Evolutionary conservation across 768 basidiomycete species (phyloP).

Genomic region (Cyathus striatus): DNA sequence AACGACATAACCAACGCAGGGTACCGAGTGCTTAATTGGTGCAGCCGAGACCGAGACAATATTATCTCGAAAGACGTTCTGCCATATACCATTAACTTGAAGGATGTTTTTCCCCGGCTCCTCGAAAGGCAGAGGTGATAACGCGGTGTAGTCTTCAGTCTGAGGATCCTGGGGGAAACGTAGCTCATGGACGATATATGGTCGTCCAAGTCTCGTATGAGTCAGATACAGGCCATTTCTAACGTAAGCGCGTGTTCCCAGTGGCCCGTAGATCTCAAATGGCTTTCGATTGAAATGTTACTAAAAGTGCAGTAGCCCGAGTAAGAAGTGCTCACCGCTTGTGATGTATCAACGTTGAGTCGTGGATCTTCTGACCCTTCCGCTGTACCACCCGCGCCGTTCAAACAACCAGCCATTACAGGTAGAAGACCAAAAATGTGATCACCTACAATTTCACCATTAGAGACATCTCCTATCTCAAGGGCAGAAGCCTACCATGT

Average conservation of each 20-base stretch:
- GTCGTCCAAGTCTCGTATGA: slow-evolving; percentile 55
- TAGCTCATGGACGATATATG: slow-evolving; percentile 83
- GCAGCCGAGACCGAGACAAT: slow-evolving; percentile 66
- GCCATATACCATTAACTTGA: slow-evolving; percentile 60
- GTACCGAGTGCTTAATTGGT: slow-evolving; percentile 75
- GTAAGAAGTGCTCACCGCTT: slow-evolving; percentile 23
- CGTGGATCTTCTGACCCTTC: slow-evolving; percentile 61
- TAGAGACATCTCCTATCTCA: not conserved
- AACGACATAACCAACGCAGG: slow-evolving; percentile 78
- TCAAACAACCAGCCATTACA: slow-evolving; percentile 61
- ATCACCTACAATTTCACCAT: slow-evolving; percentile 47
- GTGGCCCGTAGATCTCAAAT: slow-evolving; percentile 82
- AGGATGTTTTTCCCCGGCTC: slow-evolving; percentile 58
- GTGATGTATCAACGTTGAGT: slow-evolving; percentile 24
- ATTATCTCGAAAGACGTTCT: slow-evolving; percentile 51
- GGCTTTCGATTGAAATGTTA: slow-evolving; percentile 31
- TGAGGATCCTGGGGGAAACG: slow-evolving; percentile 57
- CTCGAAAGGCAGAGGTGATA: slow-evolving; percentile 51
- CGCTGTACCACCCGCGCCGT: slow-evolving; percentile 66
- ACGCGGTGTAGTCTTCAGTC: slow-evolving; percentile 39
- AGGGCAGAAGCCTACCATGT: slow-evolving; percentile 49
- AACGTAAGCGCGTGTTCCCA: slow-evolving; percentile 78
- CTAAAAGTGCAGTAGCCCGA: not conserved
- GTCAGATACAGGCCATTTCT: slow-evolving; percentile 65
- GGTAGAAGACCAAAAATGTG: slow-evolving; percentile 77